Percentiles rank a stretch among this genome's conserved stretches.
phyloP scores from a whole-genome alignment of 805 yeast genomes.

The Dipodascus geniculatus region DNA sequence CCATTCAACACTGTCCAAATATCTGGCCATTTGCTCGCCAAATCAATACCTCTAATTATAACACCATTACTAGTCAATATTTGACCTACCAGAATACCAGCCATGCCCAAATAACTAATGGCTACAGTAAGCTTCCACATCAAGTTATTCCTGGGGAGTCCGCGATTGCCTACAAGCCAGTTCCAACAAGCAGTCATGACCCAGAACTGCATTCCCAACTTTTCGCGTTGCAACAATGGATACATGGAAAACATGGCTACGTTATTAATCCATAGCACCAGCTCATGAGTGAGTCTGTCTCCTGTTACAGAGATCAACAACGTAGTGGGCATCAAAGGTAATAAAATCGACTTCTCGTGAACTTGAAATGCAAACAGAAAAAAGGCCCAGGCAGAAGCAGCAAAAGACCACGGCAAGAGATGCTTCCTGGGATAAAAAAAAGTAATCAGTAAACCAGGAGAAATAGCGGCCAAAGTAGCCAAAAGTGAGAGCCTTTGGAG shows the following conservation, averaged over 20 bases:
- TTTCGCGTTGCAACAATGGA: constrained; percentile 75
- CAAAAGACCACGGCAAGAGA: constrained; percentile 58
- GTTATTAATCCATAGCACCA: constrained; percentile 81
- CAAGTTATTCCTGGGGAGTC: constrained; percentile 35
- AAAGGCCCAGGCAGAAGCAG: constrained; percentile 78
- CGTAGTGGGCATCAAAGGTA: constrained; percentile 80
- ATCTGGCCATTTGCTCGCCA: constrained; percentile 50
- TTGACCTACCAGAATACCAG: constrained; percentile 45
- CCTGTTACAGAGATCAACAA: constrained; percentile 38
- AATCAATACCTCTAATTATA: constrained; percentile 27
- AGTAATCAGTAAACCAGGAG: constrained; percentile 44
- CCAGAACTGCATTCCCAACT: constrained; percentile 58
- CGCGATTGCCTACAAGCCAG: constrained; percentile 58
- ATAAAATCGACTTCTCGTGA: constrained; percentile 83
- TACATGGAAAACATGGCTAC: constrained; percentile 75
- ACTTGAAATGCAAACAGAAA: constrained; percentile 89
- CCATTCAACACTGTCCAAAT: constrained; percentile 74
- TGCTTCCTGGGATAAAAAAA: constrained; percentile 40
- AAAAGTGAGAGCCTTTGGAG: constrained; percentile 41
- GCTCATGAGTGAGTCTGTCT: constrained; percentile 50
- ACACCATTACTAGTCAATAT: constrained; percentile 19
- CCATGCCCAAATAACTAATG: constrained; percentile 41
- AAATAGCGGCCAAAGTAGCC: constrained; percentile 31
- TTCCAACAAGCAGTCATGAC: constrained; percentile 53
- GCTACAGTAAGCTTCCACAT: constrained; percentile 41